Evolutionary conservation across 148 eudicot species (phyloP).

Genomic region (Camellia japonica): DNA sequence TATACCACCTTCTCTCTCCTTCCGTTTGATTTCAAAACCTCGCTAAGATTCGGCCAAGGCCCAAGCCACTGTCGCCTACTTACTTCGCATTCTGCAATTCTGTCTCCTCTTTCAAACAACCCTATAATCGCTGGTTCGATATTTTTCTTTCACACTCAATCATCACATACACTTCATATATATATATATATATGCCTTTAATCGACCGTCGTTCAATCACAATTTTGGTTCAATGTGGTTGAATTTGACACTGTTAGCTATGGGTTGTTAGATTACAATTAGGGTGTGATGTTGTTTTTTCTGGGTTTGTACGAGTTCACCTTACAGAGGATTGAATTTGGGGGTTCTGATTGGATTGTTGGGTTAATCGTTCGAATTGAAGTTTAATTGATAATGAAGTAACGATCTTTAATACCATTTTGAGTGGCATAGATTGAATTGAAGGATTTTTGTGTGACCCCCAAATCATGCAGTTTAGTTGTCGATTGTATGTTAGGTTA

Average conservation of each 20-base stretch:
- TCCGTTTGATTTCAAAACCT: too few species aligned
- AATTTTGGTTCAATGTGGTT: neutral
- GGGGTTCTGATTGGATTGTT: neutral
- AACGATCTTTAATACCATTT: neutral
- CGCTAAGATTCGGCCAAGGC: neutral
- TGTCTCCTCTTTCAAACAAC: neutral
- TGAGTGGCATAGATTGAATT: neutral
- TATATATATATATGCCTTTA: too few species aligned
- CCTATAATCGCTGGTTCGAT: neutral
- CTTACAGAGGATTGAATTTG: neutral
- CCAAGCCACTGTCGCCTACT: neutral
- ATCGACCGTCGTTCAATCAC: neutral
- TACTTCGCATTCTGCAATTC: neutral
- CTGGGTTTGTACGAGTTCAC: neutral
- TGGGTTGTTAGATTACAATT: neutral
- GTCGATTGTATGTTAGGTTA: neutral
- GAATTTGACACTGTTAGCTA: neutral
- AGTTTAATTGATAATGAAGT: neutral
- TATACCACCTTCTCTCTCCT: too few species aligned
- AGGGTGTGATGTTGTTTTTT: neutral
- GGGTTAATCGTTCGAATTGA: neutral
- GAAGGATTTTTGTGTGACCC: neutral
- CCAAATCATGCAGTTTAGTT: neutral
- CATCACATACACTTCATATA: neutral
- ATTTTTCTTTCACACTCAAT: neutral